These are phyloP conservation scores for Rhodotorula sp. DNA, from an alignment of 1,284 basidiomycete species.

Conservation along the genomic window DNA sequence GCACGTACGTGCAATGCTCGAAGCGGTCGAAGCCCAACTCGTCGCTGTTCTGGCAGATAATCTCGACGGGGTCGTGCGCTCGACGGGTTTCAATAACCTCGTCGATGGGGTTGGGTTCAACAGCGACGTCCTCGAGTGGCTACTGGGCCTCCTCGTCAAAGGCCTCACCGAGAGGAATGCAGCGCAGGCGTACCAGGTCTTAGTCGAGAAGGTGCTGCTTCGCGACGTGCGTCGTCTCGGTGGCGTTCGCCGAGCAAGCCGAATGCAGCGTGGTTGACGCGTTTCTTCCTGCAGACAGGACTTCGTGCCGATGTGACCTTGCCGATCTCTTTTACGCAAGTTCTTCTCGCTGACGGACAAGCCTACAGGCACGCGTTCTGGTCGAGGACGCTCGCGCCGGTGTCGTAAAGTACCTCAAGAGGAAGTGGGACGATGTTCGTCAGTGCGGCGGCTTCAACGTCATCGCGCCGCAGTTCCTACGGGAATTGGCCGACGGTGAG, in stretches of 20 bases:
- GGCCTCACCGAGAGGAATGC: constrained; percentile 44
- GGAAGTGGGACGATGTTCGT: constrained; percentile 68
- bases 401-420: constrained; percentile 56
- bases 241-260: neutral
- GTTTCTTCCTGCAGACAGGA: constrained; percentile 26
- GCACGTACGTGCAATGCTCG: constrained; percentile 50
- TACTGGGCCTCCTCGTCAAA: constrained; percentile 40
- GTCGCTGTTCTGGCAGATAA: constrained; percentile 27
- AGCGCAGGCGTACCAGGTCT: constrained; percentile 48
- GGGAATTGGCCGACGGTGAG: constrained; percentile 80
- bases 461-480: constrained; percentile 78
- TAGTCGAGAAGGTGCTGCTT: constrained; percentile 43
- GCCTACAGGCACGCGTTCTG: constrained; percentile 33
- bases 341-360: neutral
- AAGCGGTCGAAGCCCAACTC: constrained; percentile 42
- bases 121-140: constrained; percentile 44
- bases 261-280: neutral
- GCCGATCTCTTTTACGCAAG: no score
- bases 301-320: constrained; percentile 39
- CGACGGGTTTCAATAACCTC: constrained; percentile 39
- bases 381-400: constrained; percentile 71
- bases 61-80: constrained; percentile 38
- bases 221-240: constrained; percentile 34
- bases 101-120: constrained; percentile 47
- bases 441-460: constrained; percentile 74